Conservation (phyloP, 768 basidiomycete genomes). For the Podaxis sp. region DNA sequence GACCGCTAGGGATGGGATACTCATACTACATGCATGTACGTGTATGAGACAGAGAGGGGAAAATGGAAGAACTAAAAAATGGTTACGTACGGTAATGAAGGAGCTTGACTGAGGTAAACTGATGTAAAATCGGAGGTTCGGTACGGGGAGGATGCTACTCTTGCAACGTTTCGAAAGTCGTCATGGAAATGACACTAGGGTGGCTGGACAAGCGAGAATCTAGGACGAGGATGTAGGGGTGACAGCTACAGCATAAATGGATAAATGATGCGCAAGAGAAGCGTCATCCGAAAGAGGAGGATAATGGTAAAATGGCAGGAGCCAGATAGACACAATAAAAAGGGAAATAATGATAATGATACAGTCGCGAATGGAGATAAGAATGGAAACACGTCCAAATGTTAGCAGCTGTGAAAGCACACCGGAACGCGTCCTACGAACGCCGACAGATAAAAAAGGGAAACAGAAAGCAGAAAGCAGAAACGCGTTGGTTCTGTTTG, state of each 20-base stretch:
- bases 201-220: too few relatives aligned
- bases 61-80: neutral
- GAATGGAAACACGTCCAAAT: neutral
- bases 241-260: neutral
- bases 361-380: neutral
- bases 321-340: neutral
- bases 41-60: neutral
- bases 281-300: neutral
- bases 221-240: neutral
- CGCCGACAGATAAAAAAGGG: neutral
- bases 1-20: neutral
- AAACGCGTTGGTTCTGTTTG: neutral
- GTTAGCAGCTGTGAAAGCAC: neutral
- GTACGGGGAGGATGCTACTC: neutral
- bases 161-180: neutral
- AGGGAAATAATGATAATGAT: neutral
- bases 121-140: neutral
- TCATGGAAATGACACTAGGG: neutral
- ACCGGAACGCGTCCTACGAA: neutral
- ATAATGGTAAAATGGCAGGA: neutral
- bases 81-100: neutral
- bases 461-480: neutral
- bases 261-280: neutral
- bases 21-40: neutral
- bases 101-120: neutral